Conservation (phyloP, 148 eudicot genomes). For the Rhododendron molle region DNA sequence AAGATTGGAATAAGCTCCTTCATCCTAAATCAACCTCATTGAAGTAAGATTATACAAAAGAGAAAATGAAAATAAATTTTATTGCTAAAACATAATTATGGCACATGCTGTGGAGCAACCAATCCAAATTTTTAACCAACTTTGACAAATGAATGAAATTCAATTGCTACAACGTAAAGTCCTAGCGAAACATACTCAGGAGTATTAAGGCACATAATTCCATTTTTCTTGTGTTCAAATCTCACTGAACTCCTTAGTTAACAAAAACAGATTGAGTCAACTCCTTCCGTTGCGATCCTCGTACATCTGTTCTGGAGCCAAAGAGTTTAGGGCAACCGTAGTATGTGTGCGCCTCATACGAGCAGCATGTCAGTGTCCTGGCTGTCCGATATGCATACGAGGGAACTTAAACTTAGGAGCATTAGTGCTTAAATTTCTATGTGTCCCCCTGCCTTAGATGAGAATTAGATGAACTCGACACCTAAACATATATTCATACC, state of each 20-base stretch:
- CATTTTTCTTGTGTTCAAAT: constrained; percentile 1
- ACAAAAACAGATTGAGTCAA: neutral
- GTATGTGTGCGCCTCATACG: neutral
- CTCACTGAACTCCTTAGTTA: neutral
- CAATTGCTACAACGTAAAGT: neutral
- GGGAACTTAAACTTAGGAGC: neutral
- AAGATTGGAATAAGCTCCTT: constrained; percentile 77
- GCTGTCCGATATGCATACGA: neutral
- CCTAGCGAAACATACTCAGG: neutral
- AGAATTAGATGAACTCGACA: neutral
- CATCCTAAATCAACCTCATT: constrained; percentile 52
- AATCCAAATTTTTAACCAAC: neutral
- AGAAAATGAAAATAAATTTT: neutral
- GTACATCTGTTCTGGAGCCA: neutral
- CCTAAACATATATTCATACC: neutral
- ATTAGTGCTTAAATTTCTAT: neutral
- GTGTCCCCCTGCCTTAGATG: neutral
- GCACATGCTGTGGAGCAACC: neutral
- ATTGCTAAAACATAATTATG: neutral
- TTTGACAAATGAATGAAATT: neutral
- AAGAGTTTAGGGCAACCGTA: neutral
- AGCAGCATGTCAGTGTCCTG: neutral
- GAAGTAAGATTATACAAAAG: constrained; percentile 6
- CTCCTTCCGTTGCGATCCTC: neutral
- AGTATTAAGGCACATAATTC: neutral